phyloP scores from a whole-genome alignment of 495 filamentous ascomycete genomes.

The Podospora didyma region DNA sequence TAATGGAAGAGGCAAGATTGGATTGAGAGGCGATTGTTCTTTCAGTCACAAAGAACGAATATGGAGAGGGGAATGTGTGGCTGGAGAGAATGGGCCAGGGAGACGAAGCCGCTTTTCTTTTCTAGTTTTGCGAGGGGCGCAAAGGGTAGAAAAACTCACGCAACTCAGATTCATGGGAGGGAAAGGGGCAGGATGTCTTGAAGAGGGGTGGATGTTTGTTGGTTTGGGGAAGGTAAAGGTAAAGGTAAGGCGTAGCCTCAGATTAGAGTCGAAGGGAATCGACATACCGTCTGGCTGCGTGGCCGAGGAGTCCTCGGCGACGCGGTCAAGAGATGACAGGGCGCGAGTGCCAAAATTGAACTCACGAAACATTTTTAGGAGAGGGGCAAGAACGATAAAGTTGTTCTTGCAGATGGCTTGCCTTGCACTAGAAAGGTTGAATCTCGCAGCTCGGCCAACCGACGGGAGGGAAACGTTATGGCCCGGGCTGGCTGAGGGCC shows the following conservation, averaged over 20 bases:
- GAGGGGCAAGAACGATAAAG: not conserved
- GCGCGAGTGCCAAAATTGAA: not conserved
- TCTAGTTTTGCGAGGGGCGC: no score
- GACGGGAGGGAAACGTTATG: not conserved
- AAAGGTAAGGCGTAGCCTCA: no score
- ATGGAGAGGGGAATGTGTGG: not conserved
- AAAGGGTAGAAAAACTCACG: no score
- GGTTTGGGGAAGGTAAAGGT: no score
- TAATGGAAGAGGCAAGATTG: not conserved
- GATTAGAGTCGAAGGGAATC: no score
- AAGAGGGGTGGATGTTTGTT: no score
- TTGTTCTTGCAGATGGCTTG: not conserved
- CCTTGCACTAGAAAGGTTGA: not conserved
- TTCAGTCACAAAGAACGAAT: not conserved
- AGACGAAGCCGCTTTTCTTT: no score
- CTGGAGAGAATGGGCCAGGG: no score
- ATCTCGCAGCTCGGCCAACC: not conserved
- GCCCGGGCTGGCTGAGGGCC: no score
- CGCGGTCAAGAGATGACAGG: not conserved
- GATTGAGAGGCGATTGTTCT: not conserved
- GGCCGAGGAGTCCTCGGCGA: not conserved
- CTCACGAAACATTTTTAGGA: not conserved
- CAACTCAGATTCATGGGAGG: no score
- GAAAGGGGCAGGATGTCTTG: no score
- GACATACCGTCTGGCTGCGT: no score